Base-by-base conservation (phyloP, 2,329 filamentous ascomycete genomes). In the Myriosclerotinia scirpicola region DNA sequence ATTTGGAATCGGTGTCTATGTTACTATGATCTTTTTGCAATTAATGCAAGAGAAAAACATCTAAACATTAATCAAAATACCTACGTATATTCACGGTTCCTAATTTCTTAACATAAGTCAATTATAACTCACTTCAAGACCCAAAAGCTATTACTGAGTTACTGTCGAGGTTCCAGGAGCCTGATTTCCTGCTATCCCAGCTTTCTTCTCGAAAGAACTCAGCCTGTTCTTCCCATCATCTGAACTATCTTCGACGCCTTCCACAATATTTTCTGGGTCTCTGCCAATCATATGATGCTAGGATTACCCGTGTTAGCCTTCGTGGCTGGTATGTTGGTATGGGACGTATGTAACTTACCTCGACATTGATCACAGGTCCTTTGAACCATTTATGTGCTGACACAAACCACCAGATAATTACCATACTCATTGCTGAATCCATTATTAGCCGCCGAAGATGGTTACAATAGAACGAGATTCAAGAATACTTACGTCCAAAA, bases 341-440 rank as follows among this genome's bases (percentile, higher is more conserved):
- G 50, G 64, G 54, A 65, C 54, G 54, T 53, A 50, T 53, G 34
- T 66, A 64, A 60, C 54, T 22, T 71, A 73, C 71, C 71, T 86
- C 83, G 48, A 89, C 77, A 72, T 89, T 89, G 67, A 89, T 83
- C 75, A 85, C 85, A 0, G 87, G 87, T 0, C 87, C 87, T 71
- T 84, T 86, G 78, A 89, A 89, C 87, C 87, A 89, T 70, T 83
- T 86, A 46, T 78, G 80, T n/a, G 87, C 87, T 67, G 81, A 81
- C 1, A 88, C 75, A 59, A 84, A 76, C 83, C 86, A 89, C 85
- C 86, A 89, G 40, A 86, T 77, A 6, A 79, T 77, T 1, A 85
- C 80, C 4, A 80, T 71, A 6, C 84, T 64, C 85, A 88, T 88
- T 0, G 73, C 75, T 64, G 40, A 68, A 38, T 55, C 38, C 5